Evolutionary conservation across 2,329 filamentous ascomycete species (phyloP), one percentile per base, ranked within the genome.

Genomic region (Exophiala phaeomuriformis): DNA sequence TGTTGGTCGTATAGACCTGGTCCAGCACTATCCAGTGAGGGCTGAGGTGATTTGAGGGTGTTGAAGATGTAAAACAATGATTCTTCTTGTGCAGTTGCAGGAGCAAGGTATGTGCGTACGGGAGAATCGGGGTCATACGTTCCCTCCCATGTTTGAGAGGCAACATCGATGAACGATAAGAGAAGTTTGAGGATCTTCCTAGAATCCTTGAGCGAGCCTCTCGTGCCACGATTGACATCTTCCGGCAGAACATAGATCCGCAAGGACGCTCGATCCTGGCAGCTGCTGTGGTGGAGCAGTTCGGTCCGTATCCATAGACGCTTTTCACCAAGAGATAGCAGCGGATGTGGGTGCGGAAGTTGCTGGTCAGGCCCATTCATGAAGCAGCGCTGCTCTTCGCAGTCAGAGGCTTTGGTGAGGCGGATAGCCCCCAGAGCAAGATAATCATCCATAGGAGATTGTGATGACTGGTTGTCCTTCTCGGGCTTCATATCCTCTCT

Each of bases 11-110:
- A 67, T 1, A 48, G 52, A 33, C 36, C 39, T 35, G 70, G 65
- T 19, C 61, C 62, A 37, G 72, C 65, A 5, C 46, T 41, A 8
- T 65, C 61, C n/a, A 66, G 47, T 4, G 63, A 56, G 0, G 71
- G 67, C 10, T 64, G 57, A 3, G 74, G 74, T 28, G 73, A 67
- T 35, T 69, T 56, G 10, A 76, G 57, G 2, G 74, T 76, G 57
- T 76, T 76, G 65, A 75, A 76, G 31, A 75, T 75, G 56, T 76
- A 76, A 64, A 74, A 76, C 1, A 76, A 53, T 0, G 73, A 75
- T 44, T 76, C 72, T 30, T 74, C 68, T 32, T 71, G 67, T 2
- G 52, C 59, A 1, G 37, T 40, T 48, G 33, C 41, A 28, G 61
- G 53, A 7, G 51, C 40, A 10, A 36, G 55, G 40, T 61, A 60